These are phyloP conservation scores for Aspergillus olivimuriae DNA, from an alignment of 495 filamentous ascomycete species.

Conservation along the genomic window DNA sequence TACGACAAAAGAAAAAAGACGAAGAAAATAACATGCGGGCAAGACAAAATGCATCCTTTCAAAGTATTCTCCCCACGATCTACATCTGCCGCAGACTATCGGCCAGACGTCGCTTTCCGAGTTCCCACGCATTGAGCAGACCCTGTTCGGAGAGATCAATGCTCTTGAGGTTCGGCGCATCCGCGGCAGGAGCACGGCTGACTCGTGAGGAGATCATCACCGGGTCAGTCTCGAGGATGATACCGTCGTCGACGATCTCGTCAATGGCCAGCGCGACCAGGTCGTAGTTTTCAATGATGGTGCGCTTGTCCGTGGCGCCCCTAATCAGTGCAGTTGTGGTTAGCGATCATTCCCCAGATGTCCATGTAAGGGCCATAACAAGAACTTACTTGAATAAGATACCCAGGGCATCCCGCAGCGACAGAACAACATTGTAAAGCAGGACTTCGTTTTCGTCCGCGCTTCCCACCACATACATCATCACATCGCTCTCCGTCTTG, in stretches of 20 bases:
- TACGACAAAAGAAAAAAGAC: constrained; percentile 14
- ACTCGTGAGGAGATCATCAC: constrained; percentile 86
- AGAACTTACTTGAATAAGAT: constrained; percentile 80
- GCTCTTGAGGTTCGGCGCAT: constrained; percentile 78
- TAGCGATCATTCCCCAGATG: constrained; percentile 2
- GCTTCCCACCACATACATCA: constrained; percentile 90
- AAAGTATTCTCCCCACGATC: constrained; percentile 14
- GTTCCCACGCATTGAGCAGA: constrained; percentile 88
- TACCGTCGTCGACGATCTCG: constrained; percentile 93
- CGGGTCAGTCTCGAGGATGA: constrained; percentile 94
- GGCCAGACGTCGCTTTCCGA: constrained; percentile 85
- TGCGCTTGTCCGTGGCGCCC: constrained; percentile 93
- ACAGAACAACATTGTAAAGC: constrained; percentile 87
- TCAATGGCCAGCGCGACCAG: constrained; percentile 86
- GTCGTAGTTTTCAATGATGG: constrained; percentile 97
- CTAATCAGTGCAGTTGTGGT: constrained; percentile 31
- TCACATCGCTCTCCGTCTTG: constrained; percentile 95
- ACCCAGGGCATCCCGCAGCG: constrained; percentile 80
- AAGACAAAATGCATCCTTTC: too few relatives aligned
- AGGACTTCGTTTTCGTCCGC: constrained; percentile 95
- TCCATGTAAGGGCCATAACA: not conserved
- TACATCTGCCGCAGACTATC: constrained; percentile 81
- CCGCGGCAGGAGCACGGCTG: constrained; percentile 84
- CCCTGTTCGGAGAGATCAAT: constrained; percentile 97
- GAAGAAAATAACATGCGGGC: constrained; percentile 11